A percentile compares a stretch with the other conserved stretches of the same genome.
These are phyloP conservation scores for Magnusiomyces clavatus DNA, from an alignment of 1,139 yeast genomes.

Conservation along the genomic window DNA sequence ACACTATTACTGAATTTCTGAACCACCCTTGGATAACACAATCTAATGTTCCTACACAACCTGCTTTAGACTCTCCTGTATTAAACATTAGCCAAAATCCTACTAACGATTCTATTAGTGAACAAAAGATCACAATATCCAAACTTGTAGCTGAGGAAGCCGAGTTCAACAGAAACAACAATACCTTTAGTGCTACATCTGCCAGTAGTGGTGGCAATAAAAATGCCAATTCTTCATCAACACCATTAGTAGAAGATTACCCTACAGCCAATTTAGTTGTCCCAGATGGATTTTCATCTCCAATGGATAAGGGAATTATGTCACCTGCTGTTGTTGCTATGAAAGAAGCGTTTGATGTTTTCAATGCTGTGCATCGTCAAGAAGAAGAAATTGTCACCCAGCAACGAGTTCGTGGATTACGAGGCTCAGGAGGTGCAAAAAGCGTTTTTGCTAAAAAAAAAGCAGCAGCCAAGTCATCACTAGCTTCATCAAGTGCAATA, in stretches of 20 bases:
- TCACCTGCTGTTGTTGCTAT: conserved; percentile 90
- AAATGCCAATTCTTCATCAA: background rate
- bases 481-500: background rate
- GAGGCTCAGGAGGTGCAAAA: background rate
- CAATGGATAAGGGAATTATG: conserved; percentile 33
- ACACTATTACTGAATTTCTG: conserved; percentile 69
- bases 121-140: background rate
- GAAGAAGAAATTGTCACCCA: conserved; percentile 67
- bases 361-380: conserved; percentile 88
- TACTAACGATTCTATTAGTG: background rate
- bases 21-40: conserved; percentile 75
- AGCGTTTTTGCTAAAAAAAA: conserved; percentile 1
- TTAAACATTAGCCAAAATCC: background rate
- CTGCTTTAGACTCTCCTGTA: conserved; percentile 25
- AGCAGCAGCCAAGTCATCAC: no score
- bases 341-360: conserved; percentile 91
- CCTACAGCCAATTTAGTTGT: background rate
- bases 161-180: no score
- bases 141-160: background rate
- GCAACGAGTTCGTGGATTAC: background rate
- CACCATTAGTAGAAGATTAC: background rate
- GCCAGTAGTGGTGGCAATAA: background rate
- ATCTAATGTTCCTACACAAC: conserved; percentile 25
- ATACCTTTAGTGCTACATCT: background rate
- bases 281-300: background rate